Percentiles rank a stretch among this genome's conserved stretches.
These are phyloP conservation scores for Closterium sp. DNA, from an alignment of 139 green algal species.

Conservation along the genomic window DNA sequence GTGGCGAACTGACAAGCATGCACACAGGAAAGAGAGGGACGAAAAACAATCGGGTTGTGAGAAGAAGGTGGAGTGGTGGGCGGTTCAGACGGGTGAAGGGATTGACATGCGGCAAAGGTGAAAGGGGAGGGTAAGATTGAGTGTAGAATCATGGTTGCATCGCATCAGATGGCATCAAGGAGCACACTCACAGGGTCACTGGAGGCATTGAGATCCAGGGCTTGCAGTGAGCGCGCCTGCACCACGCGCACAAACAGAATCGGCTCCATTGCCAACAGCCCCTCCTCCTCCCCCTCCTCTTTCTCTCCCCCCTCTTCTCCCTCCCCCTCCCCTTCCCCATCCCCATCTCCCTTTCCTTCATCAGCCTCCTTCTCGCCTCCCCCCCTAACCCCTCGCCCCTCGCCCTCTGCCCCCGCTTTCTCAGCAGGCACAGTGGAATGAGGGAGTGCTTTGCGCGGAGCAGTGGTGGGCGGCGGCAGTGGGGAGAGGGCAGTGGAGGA, in stretches of 20 bases:
- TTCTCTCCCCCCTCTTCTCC: background rate
- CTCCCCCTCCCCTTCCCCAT: background rate
- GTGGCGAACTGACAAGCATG: no score
- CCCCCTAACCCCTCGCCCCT: background rate
- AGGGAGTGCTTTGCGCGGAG: no score
- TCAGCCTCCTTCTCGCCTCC: background rate
- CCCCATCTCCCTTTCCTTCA: background rate
- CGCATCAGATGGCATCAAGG: background rate
- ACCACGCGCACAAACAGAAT: conserved; percentile 38
- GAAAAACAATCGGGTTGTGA: no score
- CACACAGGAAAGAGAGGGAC: no score
- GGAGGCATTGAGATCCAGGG: conserved; percentile 17
- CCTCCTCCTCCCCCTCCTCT: background rate
- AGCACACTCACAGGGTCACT: conserved; percentile 21
- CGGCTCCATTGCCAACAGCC: background rate
- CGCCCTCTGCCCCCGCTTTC: background rate
- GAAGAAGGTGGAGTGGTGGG: no score
- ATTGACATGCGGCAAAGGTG: no score
- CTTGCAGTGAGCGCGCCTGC: conserved; percentile 30
- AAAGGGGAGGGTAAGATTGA: no score
- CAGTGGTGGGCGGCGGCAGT: background rate
- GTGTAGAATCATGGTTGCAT: background rate
- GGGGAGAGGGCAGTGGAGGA: background rate
- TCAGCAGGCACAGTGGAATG: background rate
- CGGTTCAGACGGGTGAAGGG: no score